phyloP scores from a whole-genome alignment of 2,329 filamentous ascomycete genomes.

The Phyllosticta ampelicida region DNA sequence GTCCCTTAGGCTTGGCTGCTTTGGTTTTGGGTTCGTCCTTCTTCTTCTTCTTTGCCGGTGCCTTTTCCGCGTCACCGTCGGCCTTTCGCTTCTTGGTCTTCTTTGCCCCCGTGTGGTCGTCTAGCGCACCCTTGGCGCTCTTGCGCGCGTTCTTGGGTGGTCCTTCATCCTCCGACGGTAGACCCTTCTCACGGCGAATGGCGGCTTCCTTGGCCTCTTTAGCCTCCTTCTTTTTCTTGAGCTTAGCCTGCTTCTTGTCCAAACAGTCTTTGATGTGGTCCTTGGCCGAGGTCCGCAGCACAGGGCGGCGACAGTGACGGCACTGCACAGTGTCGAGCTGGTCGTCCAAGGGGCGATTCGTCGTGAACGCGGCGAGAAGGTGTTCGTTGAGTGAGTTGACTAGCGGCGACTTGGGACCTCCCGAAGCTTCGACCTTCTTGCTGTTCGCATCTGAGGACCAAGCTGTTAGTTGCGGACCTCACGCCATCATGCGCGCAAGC shows the following conservation, averaged over 20 bases:
- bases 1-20: constrained; percentile 74
- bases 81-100: constrained; percentile 39
- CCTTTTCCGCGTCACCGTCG: constrained; percentile 59
- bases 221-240: constrained; percentile 52
- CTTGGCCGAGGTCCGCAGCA: constrained; percentile 63
- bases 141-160: constrained; percentile 28
- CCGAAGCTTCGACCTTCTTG: constrained; percentile 6
- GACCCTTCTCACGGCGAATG: constrained; percentile 36
- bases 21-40: constrained; percentile 86
- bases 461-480: not conserved
- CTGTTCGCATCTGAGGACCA: constrained; percentile 4
- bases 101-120: constrained; percentile 27
- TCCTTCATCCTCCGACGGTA: constrained; percentile 32
- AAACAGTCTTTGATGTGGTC: constrained; percentile 77
- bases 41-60: constrained; percentile 73
- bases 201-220: constrained; percentile 45
- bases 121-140: constrained; percentile 29
- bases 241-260: constrained; percentile 63
- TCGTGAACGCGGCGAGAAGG: constrained; percentile 68
- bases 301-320: constrained; percentile 88
- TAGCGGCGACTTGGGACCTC: constrained; percentile 21
- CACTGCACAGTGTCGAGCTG: constrained; percentile 66
- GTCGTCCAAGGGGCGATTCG: constrained; percentile 72
- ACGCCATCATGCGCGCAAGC: not conserved
- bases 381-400: constrained; percentile 59